Evolutionary conservation across 805 yeast species (phyloP), one percentile per base, ranked within the genome.

Genomic region (Metschnikowia amazonensis): DNA sequence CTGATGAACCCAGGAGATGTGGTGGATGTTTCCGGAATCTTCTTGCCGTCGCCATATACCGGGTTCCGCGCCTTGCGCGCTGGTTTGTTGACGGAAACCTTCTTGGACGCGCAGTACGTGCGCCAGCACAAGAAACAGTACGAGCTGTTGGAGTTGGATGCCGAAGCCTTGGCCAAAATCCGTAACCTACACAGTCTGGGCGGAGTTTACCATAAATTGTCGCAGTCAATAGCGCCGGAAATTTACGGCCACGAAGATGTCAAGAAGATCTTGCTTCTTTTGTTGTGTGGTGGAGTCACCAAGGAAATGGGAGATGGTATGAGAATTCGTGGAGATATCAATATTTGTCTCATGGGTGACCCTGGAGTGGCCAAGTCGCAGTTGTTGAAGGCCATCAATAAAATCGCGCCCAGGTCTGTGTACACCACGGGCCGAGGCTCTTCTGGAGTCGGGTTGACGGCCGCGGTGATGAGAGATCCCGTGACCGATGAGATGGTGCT

Each of bases 361-460:
- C 99, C 99, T 34, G 99, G 99, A 75, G 99, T 94, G 44, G 99
- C 99, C 60, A 94, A 94, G 68, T 94, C 98, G 2, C 99, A 94
- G 75, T 73, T 94, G 60, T 74, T 94, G 52, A 94, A 94, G 64
- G 85, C 95, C 28, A 88, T 94, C 53, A 77, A 89, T 48, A 89
- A 90, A 58, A 86, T 94, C 44, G 94, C 98, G 3, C 99, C 99
- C 25, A 78, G 98, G 60, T 95, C 96, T 42, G 95, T 94, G 25
- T 94, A 94, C 66, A 94, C 99, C 7, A 94, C 99, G 1, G 99
- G 99, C 70, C 82, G 95, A 60, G 99, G 99, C 64, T 89, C 97
- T 3, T 94, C 99, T 0, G 99, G 99, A 46, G 99, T 94, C 37
- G 99, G 99, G 70, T 74, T 94, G 58, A 94, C 99, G 3, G 99